Evolutionary conservation across 495 filamentous ascomycete species (phyloP).

Genomic region (Apiosordaria backusii): DNA sequence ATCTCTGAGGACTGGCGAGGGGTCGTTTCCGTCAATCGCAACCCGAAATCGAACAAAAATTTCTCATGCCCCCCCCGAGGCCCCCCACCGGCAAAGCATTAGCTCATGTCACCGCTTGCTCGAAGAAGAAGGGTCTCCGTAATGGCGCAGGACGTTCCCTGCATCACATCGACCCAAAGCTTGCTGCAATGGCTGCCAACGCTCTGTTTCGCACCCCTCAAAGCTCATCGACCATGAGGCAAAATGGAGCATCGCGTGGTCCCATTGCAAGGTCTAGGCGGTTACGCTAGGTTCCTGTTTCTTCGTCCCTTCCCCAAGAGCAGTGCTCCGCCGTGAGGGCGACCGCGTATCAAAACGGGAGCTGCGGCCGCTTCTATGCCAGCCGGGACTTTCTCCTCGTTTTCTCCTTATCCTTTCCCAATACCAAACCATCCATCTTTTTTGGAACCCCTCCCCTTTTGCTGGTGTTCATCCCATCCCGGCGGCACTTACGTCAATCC

Average conservation of each 20-base stretch:
- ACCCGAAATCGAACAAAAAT: constrained; percentile 14
- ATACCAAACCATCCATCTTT: constrained; percentile 2
- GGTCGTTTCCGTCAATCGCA: constrained; percentile 1
- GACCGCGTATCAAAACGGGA: constrained; percentile 22
- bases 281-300: not conserved
- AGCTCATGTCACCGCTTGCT: constrained; percentile 24
- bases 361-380: constrained; percentile 6
- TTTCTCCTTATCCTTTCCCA: not conserved
- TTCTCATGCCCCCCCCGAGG: not conserved
- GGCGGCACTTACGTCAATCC: not conserved
- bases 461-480: not conserved
- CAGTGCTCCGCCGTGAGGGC: constrained; percentile 5
- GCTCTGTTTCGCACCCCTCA: not conserved
- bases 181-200: not conserved
- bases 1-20: not conserved
- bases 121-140: constrained; percentile 19
- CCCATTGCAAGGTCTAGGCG: not conserved
- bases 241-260: constrained; percentile 11
- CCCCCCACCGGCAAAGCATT: constrained; percentile 17
- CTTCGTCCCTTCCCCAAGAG: constrained; percentile 6
- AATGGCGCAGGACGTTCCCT: constrained; percentile 15
- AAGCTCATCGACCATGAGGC: not conserved
- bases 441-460: not conserved
- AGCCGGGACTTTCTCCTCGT: constrained; percentile 6
- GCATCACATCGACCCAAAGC: constrained; percentile 9